Evolutionary conservation across 2,329 filamentous ascomycete species (phyloP).

Genomic region (Fusarium nurragi): DNA sequence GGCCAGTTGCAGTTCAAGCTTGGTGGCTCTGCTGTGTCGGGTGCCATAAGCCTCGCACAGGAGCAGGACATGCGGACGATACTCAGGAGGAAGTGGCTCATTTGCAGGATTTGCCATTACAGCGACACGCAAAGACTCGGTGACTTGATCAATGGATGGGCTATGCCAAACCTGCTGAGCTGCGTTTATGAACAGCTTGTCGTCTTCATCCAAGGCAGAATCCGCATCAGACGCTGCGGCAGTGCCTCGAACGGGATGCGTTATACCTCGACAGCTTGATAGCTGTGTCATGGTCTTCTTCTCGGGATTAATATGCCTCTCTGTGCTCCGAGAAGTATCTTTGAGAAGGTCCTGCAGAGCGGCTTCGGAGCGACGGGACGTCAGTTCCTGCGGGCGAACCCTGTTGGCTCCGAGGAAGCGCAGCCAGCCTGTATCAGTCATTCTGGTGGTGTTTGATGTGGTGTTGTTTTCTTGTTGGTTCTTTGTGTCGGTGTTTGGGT

Average conservation of each 20-base stretch:
- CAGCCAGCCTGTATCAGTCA: slow-evolving; percentile 41
- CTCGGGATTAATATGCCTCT: neutral
- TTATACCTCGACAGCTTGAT: slow-evolving; percentile 25
- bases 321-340: slow-evolving; percentile 1
- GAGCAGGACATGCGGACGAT: slow-evolving; percentile 54
- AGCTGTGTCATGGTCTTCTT: slow-evolving; percentile 18
- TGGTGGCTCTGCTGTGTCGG: slow-evolving; percentile 43
- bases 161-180: slow-evolving; percentile 49
- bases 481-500: neutral
- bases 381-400: slow-evolving; percentile 33
- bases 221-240: neutral
- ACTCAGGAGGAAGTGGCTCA: slow-evolving; percentile 52
- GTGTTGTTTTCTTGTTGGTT: neutral
- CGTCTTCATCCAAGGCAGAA: slow-evolving; percentile 14
- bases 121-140: slow-evolving; percentile 54
- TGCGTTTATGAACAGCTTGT: slow-evolving; percentile 28
- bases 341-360: slow-evolving; percentile 31
- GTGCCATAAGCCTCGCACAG: slow-evolving; percentile 51
- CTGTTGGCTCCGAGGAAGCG: slow-evolving; percentile 41
- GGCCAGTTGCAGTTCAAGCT: slow-evolving; percentile 50
- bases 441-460: slow-evolving; percentile 1
- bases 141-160: slow-evolving; percentile 56
- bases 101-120: slow-evolving; percentile 52
- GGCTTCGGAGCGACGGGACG: slow-evolving; percentile 36
- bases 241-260: neutral